A percentile compares a stretch with the other conserved stretches of the same genome.
These are phyloP conservation scores for Kurtzmaniella natalensis DNA, from an alignment of 1,139 yeast genomes.

Conservation along the genomic window DNA sequence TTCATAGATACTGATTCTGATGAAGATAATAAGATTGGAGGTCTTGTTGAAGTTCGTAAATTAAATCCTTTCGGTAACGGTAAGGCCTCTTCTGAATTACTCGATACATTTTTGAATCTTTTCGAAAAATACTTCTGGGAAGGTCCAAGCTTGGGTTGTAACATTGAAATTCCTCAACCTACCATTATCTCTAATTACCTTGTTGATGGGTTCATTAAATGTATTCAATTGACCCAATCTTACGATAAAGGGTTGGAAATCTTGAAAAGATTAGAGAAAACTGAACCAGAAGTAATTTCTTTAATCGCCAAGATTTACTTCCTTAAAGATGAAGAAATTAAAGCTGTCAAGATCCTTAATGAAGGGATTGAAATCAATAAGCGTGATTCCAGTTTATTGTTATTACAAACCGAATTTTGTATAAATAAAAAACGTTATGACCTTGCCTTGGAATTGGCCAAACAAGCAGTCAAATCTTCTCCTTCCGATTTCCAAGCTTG, in stretches of 20 bases:
- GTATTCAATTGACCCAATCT: conserved; percentile 62
- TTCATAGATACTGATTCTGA: conserved; percentile 67
- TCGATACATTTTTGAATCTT: conserved; percentile 53
- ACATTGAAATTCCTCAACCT: conserved; percentile 67
- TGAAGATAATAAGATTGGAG: conserved; percentile 46
- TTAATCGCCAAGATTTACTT: conserved; percentile 52
- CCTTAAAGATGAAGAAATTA: conserved; percentile 67
- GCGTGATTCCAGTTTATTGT: conserved; percentile 56
- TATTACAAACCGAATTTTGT: conserved; percentile 71
- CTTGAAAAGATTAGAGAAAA: conserved; percentile 38
- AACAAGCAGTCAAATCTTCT: conserved; percentile 70
- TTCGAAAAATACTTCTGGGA: conserved; percentile 62
- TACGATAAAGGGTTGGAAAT: conserved; percentile 55
- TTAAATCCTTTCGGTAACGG: conserved; percentile 55
- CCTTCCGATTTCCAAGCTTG: conserved; percentile 86
- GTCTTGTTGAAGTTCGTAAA: conserved; percentile 48
- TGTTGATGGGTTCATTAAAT: conserved; percentile 67
- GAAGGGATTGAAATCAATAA: conserved; percentile 54
- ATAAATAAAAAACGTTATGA: conserved; percentile 61
- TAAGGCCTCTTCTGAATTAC: conserved; percentile 35
- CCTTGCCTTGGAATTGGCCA: conserved; percentile 70
- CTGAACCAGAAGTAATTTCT: conserved; percentile 51
- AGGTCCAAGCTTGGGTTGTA: conserved; percentile 64
- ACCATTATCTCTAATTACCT: conserved; percentile 67
- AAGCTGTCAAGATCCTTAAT: conserved; percentile 66